phyloP scores from a whole-genome alignment of 2,329 filamentous ascomycete species.

The Fusarium annulatum region DNA sequence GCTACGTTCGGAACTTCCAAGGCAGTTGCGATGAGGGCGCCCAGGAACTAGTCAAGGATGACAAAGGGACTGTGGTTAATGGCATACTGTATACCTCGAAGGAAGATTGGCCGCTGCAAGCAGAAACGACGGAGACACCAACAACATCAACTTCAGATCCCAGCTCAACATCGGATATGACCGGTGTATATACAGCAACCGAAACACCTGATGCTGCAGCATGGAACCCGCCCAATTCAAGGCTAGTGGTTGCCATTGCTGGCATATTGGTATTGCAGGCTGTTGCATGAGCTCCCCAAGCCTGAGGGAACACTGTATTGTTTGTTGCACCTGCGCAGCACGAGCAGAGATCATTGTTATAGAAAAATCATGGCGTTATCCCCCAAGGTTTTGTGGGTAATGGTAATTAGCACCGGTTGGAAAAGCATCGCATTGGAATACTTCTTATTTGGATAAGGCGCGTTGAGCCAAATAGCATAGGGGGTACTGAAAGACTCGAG shows the following conservation, averaged over 20 bases:
- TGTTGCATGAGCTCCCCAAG: background rate
- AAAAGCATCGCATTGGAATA: conserved; percentile 12
- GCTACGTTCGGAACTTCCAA: conserved; percentile 66
- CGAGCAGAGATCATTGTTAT: background rate
- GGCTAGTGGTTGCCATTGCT: conserved; percentile 21
- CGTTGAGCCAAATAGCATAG: background rate
- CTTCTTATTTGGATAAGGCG: background rate
- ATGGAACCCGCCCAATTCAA: conserved; percentile 15
- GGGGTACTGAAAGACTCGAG: conserved; percentile 11
- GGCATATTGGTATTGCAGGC: conserved; percentile 15
- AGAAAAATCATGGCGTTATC: background rate
- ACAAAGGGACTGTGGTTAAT: conserved; percentile 68
- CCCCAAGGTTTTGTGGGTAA: background rate
- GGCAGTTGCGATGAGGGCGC: conserved; percentile 63
- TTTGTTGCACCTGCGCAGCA: background rate
- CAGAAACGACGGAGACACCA: conserved; percentile 38
- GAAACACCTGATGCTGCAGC: conserved; percentile 46
- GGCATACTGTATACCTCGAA: conserved; percentile 63
- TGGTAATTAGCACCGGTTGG: background rate
- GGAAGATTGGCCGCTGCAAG: conserved; percentile 56
- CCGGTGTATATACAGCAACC: conserved; percentile 52
- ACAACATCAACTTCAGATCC: conserved; percentile 35
- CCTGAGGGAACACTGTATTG: background rate
- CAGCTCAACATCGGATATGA: conserved; percentile 38
- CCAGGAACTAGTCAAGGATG: conserved; percentile 59